phyloP scores from a whole-genome alignment of 768 basidiomycete genomes.

The Harrya chromipes region DNA sequence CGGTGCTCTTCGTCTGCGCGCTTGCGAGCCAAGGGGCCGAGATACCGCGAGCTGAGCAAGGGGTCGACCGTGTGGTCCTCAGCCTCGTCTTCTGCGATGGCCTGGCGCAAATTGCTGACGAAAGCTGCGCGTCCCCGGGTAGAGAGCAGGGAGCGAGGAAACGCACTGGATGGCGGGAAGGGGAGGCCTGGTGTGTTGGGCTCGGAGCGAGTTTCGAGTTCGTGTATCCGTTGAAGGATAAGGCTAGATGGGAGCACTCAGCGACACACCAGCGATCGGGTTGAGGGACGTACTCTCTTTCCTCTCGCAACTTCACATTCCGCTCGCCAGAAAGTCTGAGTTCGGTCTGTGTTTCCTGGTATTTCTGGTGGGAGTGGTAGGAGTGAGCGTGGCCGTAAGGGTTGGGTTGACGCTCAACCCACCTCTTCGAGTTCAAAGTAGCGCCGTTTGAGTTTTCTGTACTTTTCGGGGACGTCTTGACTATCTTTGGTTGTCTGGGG shows the following conservation, averaged over 20 bases:
- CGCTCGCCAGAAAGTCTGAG: constrained; percentile 60
- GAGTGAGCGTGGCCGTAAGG: neutral
- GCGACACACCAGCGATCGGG: neutral
- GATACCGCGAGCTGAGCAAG: constrained; percentile 42
- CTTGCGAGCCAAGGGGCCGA: constrained; percentile 43
- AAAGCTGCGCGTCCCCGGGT: constrained; percentile 43
- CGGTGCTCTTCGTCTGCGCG: constrained; percentile 42
- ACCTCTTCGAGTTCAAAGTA: constrained; percentile 73
- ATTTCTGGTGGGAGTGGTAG: constrained; percentile 39
- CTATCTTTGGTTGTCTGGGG: constrained; percentile 35
- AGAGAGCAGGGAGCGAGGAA: constrained; percentile 47
- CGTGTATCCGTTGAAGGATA: constrained; percentile 58
- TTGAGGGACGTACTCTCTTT: constrained; percentile 51
- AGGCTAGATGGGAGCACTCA: constrained; percentile 34
- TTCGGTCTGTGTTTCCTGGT: constrained; percentile 56
- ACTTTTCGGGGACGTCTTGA: constrained; percentile 58
- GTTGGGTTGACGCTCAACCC: constrained; percentile 20
- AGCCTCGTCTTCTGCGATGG: constrained; percentile 40
- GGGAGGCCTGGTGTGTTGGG: constrained; percentile 27
- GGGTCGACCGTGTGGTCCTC: constrained; percentile 49
- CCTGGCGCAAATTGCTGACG: constrained; percentile 46
- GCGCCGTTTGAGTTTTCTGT: constrained; percentile 60
- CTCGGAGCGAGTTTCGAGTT: constrained; percentile 48
- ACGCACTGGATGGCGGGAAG: constrained; percentile 44
- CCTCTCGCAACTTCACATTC: constrained; percentile 57